A percentile compares a stretch with the other conserved stretches of the same genome.
Conservation (phyloP, 768 basidiomycete genomes). For the Tylopilus rubrobrunneus region DNA sequence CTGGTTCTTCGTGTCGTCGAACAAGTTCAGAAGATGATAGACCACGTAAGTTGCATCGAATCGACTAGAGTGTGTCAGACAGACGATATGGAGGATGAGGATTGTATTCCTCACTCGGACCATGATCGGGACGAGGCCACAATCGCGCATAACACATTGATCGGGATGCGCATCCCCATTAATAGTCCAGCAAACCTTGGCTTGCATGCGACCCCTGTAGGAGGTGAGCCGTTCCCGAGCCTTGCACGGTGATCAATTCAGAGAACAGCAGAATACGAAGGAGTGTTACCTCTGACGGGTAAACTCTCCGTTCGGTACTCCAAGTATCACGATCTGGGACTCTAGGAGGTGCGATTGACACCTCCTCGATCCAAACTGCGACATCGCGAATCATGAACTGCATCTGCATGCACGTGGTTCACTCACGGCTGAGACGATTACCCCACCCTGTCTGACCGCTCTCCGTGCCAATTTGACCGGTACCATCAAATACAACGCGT, state of each 20-base stretch:
- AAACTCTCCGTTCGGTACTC: slow-evolving; percentile 73
- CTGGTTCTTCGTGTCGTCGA: slow-evolving; percentile 88
- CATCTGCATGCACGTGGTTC: slow-evolving; percentile 3
- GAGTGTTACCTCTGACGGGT: slow-evolving; percentile 74
- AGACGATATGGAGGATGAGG: background rate
- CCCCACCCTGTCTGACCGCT: slow-evolving; percentile 62
- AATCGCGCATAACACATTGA: slow-evolving; percentile 71
- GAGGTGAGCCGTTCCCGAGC: slow-evolving; percentile 91
- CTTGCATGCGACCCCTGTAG: slow-evolving; percentile 87
- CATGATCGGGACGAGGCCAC: slow-evolving; percentile 95
- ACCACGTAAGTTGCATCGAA: slow-evolving; percentile 84
- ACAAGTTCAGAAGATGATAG: slow-evolving; percentile 87
- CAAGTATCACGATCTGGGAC: slow-evolving; percentile 79
- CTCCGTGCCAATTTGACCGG: slow-evolving; percentile 48
- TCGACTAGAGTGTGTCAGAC: slow-evolving; percentile 52
- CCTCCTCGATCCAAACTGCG: slow-evolving; percentile 87
- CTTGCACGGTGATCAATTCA: slow-evolving; percentile 37
- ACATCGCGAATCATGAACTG: slow-evolving; percentile 5
- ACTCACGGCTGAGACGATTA: slow-evolving; percentile 81
- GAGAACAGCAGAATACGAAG: background rate
- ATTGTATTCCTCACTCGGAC: slow-evolving; percentile 65
- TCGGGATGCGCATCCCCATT: slow-evolving; percentile 59
- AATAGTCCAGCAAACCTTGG: slow-evolving; percentile 82
- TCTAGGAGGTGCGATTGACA: slow-evolving; percentile 80
- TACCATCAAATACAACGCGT: slow-evolving; percentile 90